These are phyloP conservation scores for Aspergillus unguis DNA, from an alignment of 2,329 filamentous ascomycete genomes.

Conservation along the genomic window DNA sequence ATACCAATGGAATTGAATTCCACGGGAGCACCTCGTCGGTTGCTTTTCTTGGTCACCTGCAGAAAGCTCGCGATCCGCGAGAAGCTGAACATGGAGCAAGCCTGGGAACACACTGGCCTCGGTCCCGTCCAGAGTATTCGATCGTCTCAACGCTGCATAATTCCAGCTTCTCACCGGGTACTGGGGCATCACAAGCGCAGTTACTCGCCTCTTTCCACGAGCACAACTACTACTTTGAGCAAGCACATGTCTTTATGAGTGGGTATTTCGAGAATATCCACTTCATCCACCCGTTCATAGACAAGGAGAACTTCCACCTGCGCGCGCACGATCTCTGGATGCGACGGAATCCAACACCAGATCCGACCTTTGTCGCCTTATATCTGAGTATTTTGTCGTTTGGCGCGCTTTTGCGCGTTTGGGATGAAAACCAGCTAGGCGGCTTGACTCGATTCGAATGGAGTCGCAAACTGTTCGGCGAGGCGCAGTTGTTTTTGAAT, in stretches of 20 bases:
- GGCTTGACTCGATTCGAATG: constrained; percentile 46
- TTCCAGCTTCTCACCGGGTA: constrained; percentile 40
- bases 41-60: constrained; percentile 44
- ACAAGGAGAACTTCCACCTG: constrained; percentile 44
- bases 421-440: constrained; percentile 44
- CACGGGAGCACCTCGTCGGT: constrained; percentile 49
- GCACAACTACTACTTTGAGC: constrained; percentile 42
- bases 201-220: constrained; percentile 20
- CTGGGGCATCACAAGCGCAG: constrained; percentile 17
- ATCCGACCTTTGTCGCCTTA: constrained; percentile 46
- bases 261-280: constrained; percentile 50
- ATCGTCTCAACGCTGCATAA: constrained; percentile 49
- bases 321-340: constrained; percentile 47
- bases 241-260: constrained; percentile 47
- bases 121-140: constrained; percentile 27
- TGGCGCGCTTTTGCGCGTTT: constrained; percentile 45
- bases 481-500: constrained; percentile 40
- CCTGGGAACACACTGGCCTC: neutral
- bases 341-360: constrained; percentile 26
- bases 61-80: constrained; percentile 22
- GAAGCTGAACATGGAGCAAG: neutral
- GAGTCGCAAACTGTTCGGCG: constrained; percentile 47
- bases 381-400: constrained; percentile 49
- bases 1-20: constrained; percentile 48
- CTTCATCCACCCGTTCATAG: constrained; percentile 48